Percentiles rank a stretch among this genome's conserved stretches.
Evolutionary conservation across 129 eudicot species (phyloP).

Genomic region (Pulicaria dysenterica): DNA sequence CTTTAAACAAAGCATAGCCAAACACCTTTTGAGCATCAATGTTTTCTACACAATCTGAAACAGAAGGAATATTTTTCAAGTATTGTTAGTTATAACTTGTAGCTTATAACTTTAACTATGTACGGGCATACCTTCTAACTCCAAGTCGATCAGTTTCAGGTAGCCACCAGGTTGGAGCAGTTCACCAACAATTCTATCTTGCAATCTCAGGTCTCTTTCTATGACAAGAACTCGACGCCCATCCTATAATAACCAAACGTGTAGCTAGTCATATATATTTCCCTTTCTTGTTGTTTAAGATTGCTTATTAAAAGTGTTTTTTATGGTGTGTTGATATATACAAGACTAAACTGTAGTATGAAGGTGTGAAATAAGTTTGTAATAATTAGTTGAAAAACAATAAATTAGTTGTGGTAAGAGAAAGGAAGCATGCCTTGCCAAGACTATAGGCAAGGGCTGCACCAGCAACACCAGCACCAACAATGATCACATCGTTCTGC

Average conservation of each 20-base stretch:
- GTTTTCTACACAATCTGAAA: constrained; percentile 58
- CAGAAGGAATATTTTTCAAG: background rate
- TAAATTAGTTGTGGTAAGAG: background rate
- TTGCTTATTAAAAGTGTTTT: background rate
- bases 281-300: constrained; percentile 1
- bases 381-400: background rate
- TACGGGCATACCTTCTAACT: constrained; percentile 51
- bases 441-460: constrained; percentile 51
- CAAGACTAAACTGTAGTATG: background rate
- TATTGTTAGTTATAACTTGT: background rate
- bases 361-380: background rate
- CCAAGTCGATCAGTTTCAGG: constrained; percentile 52
- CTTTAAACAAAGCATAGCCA: constrained; percentile 70
- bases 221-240: constrained; percentile 54
- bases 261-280: background rate
- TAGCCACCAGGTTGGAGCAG: constrained; percentile 70
- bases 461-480: constrained; percentile 57
- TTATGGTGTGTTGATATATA: background rate
- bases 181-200: constrained; percentile 64
- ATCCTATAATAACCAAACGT: constrained; percentile 37
- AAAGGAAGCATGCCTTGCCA: constrained; percentile 35
- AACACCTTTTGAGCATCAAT: constrained; percentile 68
- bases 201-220: constrained; percentile 62
- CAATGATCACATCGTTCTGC: constrained; percentile 33
- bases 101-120: background rate